Percentiles rank a stretch among this genome's conserved stretches.
Evolutionary conservation across 345 rosid species (phyloP).

Genomic region (Corchorus olitorius): DNA sequence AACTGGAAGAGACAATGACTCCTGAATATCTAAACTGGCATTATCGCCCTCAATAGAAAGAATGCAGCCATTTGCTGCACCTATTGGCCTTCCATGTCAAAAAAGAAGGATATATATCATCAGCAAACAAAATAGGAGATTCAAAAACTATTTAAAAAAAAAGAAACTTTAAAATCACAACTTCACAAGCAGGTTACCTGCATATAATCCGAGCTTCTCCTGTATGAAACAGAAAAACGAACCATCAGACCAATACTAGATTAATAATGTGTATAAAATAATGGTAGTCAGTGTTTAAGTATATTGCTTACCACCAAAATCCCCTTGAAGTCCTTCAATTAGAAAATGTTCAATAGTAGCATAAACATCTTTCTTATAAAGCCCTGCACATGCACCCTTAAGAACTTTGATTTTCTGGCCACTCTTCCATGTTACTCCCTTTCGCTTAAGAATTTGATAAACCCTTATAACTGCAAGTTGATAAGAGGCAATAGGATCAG

Average conservation of each 20-base stretch:
- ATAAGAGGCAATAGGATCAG: slow-evolving; percentile 16
- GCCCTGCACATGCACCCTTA: slow-evolving; percentile 63
- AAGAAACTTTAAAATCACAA: not conserved
- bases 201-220: slow-evolving; percentile 75
- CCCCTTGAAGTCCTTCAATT: slow-evolving; percentile 71
- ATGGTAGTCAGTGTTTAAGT: not conserved
- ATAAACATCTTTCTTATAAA: slow-evolving; percentile 39
- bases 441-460: slow-evolving; percentile 48
- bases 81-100: slow-evolving; percentile 50
- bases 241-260: not conserved
- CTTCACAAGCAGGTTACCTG: slow-evolving; percentile 46
- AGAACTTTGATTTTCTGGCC: slow-evolving; percentile 68
- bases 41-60: slow-evolving; percentile 36
- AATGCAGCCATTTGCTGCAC: slow-evolving; percentile 42
- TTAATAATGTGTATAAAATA: not conserved
- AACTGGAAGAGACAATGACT: slow-evolving; percentile 56
- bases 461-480: slow-evolving; percentile 59
- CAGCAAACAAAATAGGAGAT: not conserved
- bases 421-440: slow-evolving; percentile 49
- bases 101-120: not conserved
- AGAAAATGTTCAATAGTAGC: slow-evolving; percentile 69
- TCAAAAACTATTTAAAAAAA: not conserved
- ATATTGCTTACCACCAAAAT: slow-evolving; percentile 62
- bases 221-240: slow-evolving; percentile 17
- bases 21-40: slow-evolving; percentile 38